A percentile compares a stretch with the other conserved stretches of the same genome.
Conservation (phyloP, 768 basidiomycete genomes). For the Boletus rubroflammeus region DNA sequence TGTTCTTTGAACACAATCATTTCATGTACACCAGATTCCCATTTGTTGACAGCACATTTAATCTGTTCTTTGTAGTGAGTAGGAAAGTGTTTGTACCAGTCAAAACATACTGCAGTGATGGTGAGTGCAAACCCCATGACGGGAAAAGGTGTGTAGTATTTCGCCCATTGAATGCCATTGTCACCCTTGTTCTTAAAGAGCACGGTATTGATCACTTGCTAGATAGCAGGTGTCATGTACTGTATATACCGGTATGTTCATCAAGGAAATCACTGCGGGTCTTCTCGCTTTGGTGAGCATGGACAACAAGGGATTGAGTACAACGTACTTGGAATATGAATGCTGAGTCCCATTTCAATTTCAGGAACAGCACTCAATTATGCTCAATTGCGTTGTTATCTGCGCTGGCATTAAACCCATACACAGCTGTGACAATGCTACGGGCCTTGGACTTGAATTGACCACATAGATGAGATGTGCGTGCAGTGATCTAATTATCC, state of each 20-base stretch:
- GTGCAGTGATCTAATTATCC: neutral
- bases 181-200: neutral
- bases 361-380: neutral
- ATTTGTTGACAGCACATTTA: neutral
- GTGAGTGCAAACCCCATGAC: neutral
- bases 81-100: neutral
- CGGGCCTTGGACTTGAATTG: neutral
- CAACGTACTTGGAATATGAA: neutral
- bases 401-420: neutral
- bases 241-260: neutral
- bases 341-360: neutral
- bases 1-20: no score
- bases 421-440: neutral
- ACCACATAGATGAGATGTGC: neutral
- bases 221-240: no score
- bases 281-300: neutral
- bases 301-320: neutral
- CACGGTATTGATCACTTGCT: neutral
- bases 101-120: neutral
- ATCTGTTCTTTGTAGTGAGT: neutral
- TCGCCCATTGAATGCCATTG: neutral
- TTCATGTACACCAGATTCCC: neutral
- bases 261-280: neutral
- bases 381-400: neutral
- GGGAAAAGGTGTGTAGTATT: neutral